Conservation (phyloP, 441 rosid species). For the Bocquillonia castaneifolia region DNA sequence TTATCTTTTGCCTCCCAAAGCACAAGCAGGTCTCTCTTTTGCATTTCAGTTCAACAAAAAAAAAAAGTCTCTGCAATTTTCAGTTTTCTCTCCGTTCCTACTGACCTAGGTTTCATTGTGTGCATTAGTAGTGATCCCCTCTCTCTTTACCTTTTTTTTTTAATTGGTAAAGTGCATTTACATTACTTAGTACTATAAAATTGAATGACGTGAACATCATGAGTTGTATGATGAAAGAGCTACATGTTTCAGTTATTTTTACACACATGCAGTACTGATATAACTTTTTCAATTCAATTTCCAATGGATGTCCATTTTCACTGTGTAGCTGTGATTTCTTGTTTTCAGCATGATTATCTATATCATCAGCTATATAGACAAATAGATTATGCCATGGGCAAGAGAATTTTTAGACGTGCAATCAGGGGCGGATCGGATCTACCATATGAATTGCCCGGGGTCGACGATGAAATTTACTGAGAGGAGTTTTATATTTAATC, state of each 20-base stretch:
- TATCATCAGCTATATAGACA: too few species aligned
- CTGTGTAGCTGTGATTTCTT: too few species aligned
- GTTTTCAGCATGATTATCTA: too few species aligned
- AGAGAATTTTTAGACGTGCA: too few species aligned
- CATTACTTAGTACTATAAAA: background rate
- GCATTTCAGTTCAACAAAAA: too few species aligned
- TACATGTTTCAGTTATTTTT: background rate
- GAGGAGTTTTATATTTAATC: too few species aligned
- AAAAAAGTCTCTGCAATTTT: too few species aligned
- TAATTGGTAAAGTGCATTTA: background rate
- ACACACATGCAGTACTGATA: background rate
- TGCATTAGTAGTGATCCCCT: background rate
- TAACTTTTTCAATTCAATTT: background rate
- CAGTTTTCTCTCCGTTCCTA: background rate
- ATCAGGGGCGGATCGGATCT: too few species aligned
- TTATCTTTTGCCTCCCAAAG: slow-evolving; percentile 5
- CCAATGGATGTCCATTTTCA: too few species aligned
- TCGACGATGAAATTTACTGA: too few species aligned
- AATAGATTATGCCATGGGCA: too few species aligned
- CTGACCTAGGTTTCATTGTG: background rate
- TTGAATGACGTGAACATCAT: slow-evolving; percentile 3
- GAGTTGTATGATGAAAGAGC: background rate
- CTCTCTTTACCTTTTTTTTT: background rate
- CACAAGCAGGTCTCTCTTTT: background rate
- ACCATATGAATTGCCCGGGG: too few species aligned